Evolutionary conservation across 2,329 filamentous ascomycete species (phyloP).

Genomic region (Cylindrodendrum hubeiense): DNA sequence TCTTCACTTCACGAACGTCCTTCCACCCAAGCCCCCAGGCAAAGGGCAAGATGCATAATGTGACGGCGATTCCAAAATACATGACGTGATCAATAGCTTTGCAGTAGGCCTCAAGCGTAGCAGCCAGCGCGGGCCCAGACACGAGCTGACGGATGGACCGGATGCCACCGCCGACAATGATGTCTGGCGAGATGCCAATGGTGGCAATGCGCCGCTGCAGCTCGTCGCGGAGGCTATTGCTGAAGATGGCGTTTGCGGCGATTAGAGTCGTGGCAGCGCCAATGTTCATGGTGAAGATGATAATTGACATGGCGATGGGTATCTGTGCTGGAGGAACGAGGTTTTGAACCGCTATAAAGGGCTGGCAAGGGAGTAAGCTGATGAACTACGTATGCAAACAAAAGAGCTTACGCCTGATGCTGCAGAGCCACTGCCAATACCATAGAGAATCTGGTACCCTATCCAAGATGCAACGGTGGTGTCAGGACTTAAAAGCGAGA

Average conservation of each 20-base stretch:
- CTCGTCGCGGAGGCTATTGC: conserved; percentile 5
- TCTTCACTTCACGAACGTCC: too few species aligned
- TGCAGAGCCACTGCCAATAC: conserved; percentile 8
- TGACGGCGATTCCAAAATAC: too few species aligned
- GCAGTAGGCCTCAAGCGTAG: too few species aligned
- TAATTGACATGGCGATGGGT: conserved; percentile 3
- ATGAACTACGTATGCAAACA: background rate
- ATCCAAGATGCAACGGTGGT: background rate
- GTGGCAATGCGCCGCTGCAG: too few species aligned
- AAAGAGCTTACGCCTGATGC: too few species aligned
- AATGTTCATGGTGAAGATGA: conserved; percentile 16
- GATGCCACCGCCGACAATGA: too few species aligned
- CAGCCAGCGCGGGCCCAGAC: too few species aligned
- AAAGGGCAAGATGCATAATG: too few species aligned
- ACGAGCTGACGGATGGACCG: too few species aligned
- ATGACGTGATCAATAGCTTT: too few species aligned
- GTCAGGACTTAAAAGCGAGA: conserved; percentile 9
- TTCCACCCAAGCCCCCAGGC: too few species aligned
- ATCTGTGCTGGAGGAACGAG: background rate
- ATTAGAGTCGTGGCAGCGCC: conserved; percentile 6
- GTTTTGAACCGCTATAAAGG: conserved; percentile 15
- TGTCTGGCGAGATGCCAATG: too few species aligned
- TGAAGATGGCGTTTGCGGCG: conserved; percentile 17
- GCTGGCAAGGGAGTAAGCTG: background rate
- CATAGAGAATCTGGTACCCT: conserved; percentile 11